Conservation (phyloP, 345 rosid species). For the Pugionium dolabratum region DNA sequence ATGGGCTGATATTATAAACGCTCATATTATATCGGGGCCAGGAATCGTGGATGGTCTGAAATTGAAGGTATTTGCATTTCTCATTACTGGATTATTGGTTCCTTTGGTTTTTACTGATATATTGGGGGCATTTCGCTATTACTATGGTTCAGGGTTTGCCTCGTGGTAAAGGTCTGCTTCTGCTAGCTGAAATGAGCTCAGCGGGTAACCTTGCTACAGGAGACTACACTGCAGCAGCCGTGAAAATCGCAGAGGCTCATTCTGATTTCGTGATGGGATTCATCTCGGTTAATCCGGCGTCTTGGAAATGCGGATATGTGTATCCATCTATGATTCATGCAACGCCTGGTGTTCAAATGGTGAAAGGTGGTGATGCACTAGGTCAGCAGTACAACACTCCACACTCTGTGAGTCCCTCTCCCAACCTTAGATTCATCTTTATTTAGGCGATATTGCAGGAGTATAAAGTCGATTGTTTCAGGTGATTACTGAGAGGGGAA, state of each 20-base stretch:
- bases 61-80: constrained; percentile 57
- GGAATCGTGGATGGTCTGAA: constrained; percentile 95
- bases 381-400: constrained; percentile 98
- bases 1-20: constrained; percentile 95
- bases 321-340: constrained; percentile 91
- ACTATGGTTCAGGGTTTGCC: constrained; percentile 78
- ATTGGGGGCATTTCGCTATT: neutral
- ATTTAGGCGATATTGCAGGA: neutral
- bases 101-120: neutral
- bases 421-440: constrained; percentile 35
- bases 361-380: constrained; percentile 81
- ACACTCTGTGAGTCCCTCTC: constrained; percentile 80
- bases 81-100: neutral
- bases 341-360: constrained; percentile 98
- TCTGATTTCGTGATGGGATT: constrained; percentile 96
- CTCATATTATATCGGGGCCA: constrained; percentile 91
- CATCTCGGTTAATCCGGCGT: constrained; percentile 92
- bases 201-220: constrained; percentile 96
- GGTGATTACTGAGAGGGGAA: constrained; percentile 88
- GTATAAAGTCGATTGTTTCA: constrained; percentile 6
- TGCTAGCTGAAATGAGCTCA: constrained; percentile 99
- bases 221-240: constrained; percentile 92
- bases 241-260: constrained; percentile 88
- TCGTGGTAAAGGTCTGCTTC: constrained; percentile 79
- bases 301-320: constrained; percentile 86